Evolutionary conservation across 2,329 filamentous ascomycete species (phyloP).

Genomic region (Byssoonygena ceratinophila): DNA sequence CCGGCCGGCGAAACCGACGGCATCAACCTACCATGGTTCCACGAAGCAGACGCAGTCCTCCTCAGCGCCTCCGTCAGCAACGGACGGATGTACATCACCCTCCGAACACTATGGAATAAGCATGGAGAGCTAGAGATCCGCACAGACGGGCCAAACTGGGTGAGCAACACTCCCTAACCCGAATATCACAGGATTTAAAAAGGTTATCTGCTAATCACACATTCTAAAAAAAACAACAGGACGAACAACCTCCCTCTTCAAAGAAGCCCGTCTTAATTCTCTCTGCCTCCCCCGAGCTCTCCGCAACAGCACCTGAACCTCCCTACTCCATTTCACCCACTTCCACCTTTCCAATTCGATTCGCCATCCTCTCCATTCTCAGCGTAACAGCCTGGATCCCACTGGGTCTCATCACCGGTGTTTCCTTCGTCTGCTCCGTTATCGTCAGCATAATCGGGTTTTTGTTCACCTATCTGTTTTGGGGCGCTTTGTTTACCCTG

Average conservation of each 20-base stretch:
- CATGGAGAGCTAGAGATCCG: background rate
- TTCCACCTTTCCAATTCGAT: slow-evolving; percentile 4
- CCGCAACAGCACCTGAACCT: background rate
- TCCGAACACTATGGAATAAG: background rate
- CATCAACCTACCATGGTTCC: slow-evolving; percentile 5
- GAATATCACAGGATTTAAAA: too few species aligned
- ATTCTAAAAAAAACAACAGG: background rate
- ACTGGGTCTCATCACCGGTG: background rate
- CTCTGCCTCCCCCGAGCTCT: background rate
- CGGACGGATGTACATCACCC: background rate
- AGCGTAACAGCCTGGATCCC: background rate
- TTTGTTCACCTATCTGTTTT: background rate
- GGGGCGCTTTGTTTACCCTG: background rate
- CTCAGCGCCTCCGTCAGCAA: background rate
- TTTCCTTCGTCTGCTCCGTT: background rate
- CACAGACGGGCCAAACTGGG: slow-evolving; percentile 1
- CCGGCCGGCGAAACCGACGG: slow-evolving; percentile 1
- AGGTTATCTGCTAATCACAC: too few species aligned
- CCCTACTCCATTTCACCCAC: background rate
- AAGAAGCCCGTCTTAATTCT: background rate
- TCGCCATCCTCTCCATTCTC: background rate
- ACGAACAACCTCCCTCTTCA: background rate
- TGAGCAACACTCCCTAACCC: background rate
- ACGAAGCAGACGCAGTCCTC: background rate
- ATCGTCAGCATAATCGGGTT: background rate